Percentiles rank a stretch among this genome's conserved stretches.
These are phyloP conservation scores for Wickerhamiella siamensis DNA, from an alignment of 805 yeast genomes.

Conservation along the genomic window DNA sequence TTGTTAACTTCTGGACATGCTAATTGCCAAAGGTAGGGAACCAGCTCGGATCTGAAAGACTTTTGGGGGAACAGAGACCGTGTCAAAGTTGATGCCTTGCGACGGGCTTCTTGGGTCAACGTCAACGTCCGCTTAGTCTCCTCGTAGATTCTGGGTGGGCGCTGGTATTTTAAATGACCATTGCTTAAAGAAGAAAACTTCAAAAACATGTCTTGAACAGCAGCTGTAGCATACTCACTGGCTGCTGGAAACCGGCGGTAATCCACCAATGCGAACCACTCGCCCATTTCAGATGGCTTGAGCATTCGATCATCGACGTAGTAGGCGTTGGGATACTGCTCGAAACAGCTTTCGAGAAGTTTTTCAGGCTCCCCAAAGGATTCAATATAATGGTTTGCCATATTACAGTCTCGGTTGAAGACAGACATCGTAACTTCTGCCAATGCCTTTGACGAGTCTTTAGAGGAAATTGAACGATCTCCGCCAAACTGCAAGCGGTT, in stretches of 20 bases:
- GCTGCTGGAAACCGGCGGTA: conserved; percentile 10
- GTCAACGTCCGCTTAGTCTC: conserved; percentile 19
- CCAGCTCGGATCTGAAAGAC: conserved; percentile 18
- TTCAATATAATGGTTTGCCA: conserved; percentile 5
- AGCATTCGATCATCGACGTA: conserved; percentile 39
- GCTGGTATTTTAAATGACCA: conserved; percentile 8
- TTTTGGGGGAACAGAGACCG: conserved; percentile 9
- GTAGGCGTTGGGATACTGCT: conserved; percentile 43
- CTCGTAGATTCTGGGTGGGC: conserved; percentile 19
- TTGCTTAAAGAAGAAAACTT: conserved; percentile 41
- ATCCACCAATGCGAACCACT: conserved; percentile 69
- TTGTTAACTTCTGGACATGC: conserved; percentile 17
- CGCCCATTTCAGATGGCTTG: conserved; percentile 44
- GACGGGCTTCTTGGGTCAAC: conserved; percentile 19
- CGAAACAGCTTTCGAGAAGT: conserved; percentile 54
- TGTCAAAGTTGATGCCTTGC: conserved; percentile 10
- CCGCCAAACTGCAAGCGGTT: conserved; percentile 63
- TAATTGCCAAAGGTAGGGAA: conserved; percentile 21
- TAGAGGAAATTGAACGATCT: not conserved
- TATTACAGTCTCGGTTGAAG: not conserved
- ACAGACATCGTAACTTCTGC: not conserved
- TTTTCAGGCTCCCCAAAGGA: conserved; percentile 31
- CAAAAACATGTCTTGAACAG: conserved; percentile 28
- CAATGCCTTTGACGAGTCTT: not conserved
- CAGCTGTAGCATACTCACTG: conserved; percentile 10